These are phyloP conservation scores for Psilocybe sp. DNA, from an alignment of 768 basidiomycete genomes.

Conservation along the genomic window DNA sequence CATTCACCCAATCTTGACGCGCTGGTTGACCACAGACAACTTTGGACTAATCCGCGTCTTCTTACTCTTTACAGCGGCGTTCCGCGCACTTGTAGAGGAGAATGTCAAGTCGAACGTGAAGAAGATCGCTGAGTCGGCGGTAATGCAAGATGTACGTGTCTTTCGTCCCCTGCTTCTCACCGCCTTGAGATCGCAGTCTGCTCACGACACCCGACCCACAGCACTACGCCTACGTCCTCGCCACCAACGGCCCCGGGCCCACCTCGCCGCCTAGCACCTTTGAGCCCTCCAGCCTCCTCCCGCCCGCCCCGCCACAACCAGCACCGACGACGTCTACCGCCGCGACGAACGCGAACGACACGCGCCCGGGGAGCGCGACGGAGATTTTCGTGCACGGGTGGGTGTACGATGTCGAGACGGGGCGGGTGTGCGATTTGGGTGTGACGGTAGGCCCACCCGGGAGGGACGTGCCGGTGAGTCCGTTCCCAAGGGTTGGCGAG, in stretches of 20 bases:
- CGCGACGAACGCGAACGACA: too few relatives aligned
- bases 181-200: not conserved
- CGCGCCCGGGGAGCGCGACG: not conserved
- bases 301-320: not conserved
- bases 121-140: constrained; percentile 23
- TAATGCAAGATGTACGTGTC: constrained; percentile 27
- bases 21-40: too few relatives aligned
- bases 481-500: constrained; percentile 15
- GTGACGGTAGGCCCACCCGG: constrained; percentile 39
- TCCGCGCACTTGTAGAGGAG: constrained; percentile 42
- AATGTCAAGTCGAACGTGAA: constrained; percentile 33
- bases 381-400: constrained; percentile 50
- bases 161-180: too few relatives aligned
- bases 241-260: not conserved
- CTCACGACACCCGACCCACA: not conserved
- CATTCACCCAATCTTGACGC: too few relatives aligned
- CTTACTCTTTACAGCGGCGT: constrained; percentile 25
- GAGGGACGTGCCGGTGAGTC: constrained; percentile 23
- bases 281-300: not conserved
- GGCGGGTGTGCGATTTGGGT: constrained; percentile 45
- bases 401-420: constrained; percentile 57
- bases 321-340: not conserved
- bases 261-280: too few relatives aligned
- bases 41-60: too few relatives aligned
- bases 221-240: constrained; percentile 1